A percentile compares a stretch with the other conserved stretches of the same genome.
These are phyloP conservation scores for Leccinum pachyderme DNA, from an alignment of 1,284 basidiomycete genomes.

Conservation along the genomic window DNA sequence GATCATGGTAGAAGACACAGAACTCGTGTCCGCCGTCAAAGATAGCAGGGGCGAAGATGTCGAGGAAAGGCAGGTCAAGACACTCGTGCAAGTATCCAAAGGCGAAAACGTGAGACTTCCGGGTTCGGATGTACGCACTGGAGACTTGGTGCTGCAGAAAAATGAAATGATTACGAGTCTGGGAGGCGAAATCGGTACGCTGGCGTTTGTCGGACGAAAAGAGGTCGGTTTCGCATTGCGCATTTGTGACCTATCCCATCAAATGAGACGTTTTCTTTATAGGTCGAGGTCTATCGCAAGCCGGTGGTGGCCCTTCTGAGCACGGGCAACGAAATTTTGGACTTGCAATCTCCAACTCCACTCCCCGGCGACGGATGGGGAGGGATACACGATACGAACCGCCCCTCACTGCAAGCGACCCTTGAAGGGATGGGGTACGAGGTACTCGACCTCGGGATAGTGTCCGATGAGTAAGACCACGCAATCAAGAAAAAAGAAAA, in stretches of 20 bases:
- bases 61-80: conserved; percentile 72
- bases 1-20: conserved; percentile 92
- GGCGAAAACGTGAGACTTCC: conserved; percentile 75
- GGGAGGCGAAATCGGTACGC: conserved; percentile 85
- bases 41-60: conserved; percentile 49
- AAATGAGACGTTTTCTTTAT: neutral
- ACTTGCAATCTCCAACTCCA: conserved; percentile 49
- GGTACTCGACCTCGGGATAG: conserved; percentile 82
- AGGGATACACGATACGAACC: conserved; percentile 81
- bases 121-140: conserved; percentile 72
- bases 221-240: conserved; percentile 43
- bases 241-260: neutral
- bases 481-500: neutral
- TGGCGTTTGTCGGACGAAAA: conserved; percentile 75
- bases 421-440: conserved; percentile 73
- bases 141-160: conserved; percentile 64
- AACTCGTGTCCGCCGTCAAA: conserved; percentile 52
- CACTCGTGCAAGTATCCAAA: conserved; percentile 57
- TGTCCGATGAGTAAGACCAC: conserved; percentile 57
- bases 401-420: conserved; percentile 72
- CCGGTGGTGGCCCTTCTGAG: conserved; percentile 79
- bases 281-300: conserved; percentile 69
- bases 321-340: conserved; percentile 82
- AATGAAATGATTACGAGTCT: conserved; percentile 61
- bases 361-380: conserved; percentile 52